These are phyloP conservation scores for Talaromyces proteolyticus DNA, from an alignment of 495 filamentous ascomycete genomes.

Conservation along the genomic window DNA sequence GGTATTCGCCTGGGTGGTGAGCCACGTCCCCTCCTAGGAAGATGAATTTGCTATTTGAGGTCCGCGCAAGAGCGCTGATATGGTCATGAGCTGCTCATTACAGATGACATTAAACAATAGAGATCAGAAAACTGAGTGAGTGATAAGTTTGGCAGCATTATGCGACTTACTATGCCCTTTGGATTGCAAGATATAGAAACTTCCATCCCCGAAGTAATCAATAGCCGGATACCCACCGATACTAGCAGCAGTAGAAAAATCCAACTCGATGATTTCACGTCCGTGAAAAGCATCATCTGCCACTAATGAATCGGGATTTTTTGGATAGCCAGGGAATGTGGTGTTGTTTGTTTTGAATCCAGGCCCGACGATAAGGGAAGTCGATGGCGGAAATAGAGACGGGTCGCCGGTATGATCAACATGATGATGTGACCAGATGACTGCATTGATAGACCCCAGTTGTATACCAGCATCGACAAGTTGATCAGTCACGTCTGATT, in stretches of 20 bases:
- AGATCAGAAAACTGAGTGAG: no score
- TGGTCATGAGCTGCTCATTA: background rate
- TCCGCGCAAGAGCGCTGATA: background rate
- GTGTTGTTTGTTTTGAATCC: constrained; percentile 17
- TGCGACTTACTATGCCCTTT: constrained; percentile 18
- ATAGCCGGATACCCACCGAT: constrained; percentile 8
- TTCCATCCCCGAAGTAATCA: constrained; percentile 10
- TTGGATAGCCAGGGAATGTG: constrained; percentile 23
- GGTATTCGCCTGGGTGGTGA: constrained; percentile 38
- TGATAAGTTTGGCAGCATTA: no score
- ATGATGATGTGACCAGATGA: constrained; percentile 15
- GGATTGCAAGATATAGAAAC: constrained; percentile 7
- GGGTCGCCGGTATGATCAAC: constrained; percentile 26
- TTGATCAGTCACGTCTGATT: background rate
- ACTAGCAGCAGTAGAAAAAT: constrained; percentile 1
- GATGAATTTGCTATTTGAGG: constrained; percentile 1
- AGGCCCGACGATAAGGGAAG: constrained; percentile 24
- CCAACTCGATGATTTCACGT: constrained; percentile 7
- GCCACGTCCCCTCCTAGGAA: constrained; percentile 16
- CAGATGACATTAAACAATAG: no score
- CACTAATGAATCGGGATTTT: constrained; percentile 9
- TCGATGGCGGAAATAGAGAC: constrained; percentile 21
- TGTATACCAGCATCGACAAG: background rate
- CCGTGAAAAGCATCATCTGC: constrained; percentile 6
- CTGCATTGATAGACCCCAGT: background rate